Conservation (phyloP, 1,284 basidiomycete species). For the Tetrapyrgos nigripes region DNA sequence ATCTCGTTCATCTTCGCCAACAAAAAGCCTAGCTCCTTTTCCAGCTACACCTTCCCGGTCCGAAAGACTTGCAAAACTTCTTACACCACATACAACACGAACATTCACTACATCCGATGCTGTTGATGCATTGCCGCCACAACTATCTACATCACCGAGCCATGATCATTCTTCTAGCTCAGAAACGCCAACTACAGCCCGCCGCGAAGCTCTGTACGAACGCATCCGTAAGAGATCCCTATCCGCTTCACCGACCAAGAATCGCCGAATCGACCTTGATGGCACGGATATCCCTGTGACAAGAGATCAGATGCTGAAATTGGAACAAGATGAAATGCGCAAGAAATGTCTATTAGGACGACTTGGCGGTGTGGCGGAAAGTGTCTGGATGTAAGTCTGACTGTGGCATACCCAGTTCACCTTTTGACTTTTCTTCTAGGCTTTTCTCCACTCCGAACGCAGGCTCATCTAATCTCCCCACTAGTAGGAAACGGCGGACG, state of each 20-base stretch:
- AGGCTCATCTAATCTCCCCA: constrained; percentile 54
- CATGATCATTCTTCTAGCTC: constrained; percentile 59
- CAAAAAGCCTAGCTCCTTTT: constrained; percentile 54
- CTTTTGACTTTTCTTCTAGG: constrained; percentile 43
- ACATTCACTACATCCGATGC: constrained; percentile 53
- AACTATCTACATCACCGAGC: constrained; percentile 69
- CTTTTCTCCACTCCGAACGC: constrained; percentile 63
- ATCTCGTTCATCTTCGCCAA: constrained; percentile 42
- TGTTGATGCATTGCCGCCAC: constrained; percentile 38
- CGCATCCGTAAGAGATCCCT: constrained; percentile 76
- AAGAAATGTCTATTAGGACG: constrained; percentile 76
- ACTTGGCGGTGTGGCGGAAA: constrained; percentile 80
- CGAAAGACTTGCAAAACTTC: constrained; percentile 34
- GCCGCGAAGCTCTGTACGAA: constrained; percentile 79
- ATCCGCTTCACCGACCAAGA: constrained; percentile 69
- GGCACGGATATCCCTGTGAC: constrained; percentile 42
- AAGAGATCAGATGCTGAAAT: constrained; percentile 69
- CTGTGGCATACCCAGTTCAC: constrained; percentile 6
- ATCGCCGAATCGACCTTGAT: constrained; percentile 31
- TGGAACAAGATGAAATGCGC: constrained; percentile 78
- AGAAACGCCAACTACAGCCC: constrained; percentile 72
- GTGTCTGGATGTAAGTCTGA: constrained; percentile 78
- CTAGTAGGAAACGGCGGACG: constrained; percentile 68
- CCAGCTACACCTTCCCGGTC: constrained; percentile 56
- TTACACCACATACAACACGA: constrained; percentile 48